Evolutionary conservation across 495 filamentous ascomycete genomes (phyloP), one percentile per base, ranked within the genome.

Genomic region (Penicillium chermesinum): DNA sequence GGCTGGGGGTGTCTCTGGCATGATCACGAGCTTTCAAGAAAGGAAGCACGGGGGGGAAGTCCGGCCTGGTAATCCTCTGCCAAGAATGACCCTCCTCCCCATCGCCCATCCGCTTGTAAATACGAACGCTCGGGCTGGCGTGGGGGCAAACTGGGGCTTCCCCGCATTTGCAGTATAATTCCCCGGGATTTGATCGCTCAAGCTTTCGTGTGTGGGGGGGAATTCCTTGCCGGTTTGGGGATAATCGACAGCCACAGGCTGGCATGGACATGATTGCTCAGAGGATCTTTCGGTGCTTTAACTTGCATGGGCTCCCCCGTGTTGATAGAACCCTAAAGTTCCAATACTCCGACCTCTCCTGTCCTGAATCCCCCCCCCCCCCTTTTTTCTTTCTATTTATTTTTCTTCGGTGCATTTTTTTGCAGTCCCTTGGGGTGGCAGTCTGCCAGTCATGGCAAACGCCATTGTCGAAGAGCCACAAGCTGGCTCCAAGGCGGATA

Each of bases 401-500:
- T 42, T 7, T 14, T 27, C 8, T 30, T 30, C 18, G 14, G 25
- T 30, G 10, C 25, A 30, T 4, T 27, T 38, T 22, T 12, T 7
- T 13, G 25, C 19, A 33, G 17, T 38, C 10, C 44, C 3, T 12
- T 3, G 10, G 10, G 13, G 32, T 13, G 2, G 10, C 3, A 20
- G 35, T 37, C 30, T 6, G 19, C 6, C 18, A 12, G 40, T 1
- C 7, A 63, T 63, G 62, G 48, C 38, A 17, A 27, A 45, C 41
- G 33, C 41, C 36, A 4, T 9, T 36, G 9, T 8, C 16, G 13
- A 37, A 25, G 54, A 50, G 46, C 44, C 56, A 49, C 36, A 33
- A 9, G 16, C 47, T 37, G 52, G 46, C 58, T 53, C 59, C 9
- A 65, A 69, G 39, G 34, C 42, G 9, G 51, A 58, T 14, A 54